Evolutionary conservation across 2,329 filamentous ascomycete species (phyloP), one percentile per base, ranked within the genome.

Genomic region (Eurotiales sp.): DNA sequence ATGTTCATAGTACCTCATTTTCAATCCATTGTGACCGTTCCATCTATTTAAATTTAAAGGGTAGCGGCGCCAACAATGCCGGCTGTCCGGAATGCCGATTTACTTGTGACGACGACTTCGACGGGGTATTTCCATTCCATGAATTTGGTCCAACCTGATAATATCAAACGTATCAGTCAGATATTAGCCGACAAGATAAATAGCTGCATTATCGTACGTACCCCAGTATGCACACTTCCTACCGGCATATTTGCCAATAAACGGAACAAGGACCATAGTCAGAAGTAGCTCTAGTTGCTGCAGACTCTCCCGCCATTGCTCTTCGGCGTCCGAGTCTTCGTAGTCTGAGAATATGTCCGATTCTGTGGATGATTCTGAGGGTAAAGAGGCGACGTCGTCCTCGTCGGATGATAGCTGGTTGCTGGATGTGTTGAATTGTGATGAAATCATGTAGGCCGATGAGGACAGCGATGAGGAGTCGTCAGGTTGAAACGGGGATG

Each of bases 161-260:
- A 42, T 21, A 27, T n/a, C n/a, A 5, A 29, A 30, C 11, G 2
- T 5, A 34, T 17, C 8, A 11, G 47, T 61, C 39, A 62, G 55
- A 51, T 29, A 25, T 11, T 43, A 17, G n/a, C n/a, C n/a, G n/a
- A n/a, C n/a, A n/a, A n/a, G n/a, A n/a, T n/a, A n/a, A n/a, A n/a
- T n/a, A n/a, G n/a, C n/a, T n/a, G n/a, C n/a, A n/a, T n/a, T n/a
- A 27, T 10, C 8, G 21, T 27, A 64, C 70, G 34, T 79, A 96
- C 92, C 90, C 89, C 90, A 96, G 68, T 95, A 96, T 54, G 92
- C 92, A 75, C 91, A 95, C 71, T 90, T 95, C 68, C 93, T 82
- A 41, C 93, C 93, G 69, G 96, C 83, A 73, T 90, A 97, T 73
- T 97, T 99, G 53, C 93, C 93, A 60, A 90, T 77, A 70, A 95